Base-by-base conservation (phyloP, 495 filamentous ascomycete species). In the Wilcoxina mikolae region DNA sequence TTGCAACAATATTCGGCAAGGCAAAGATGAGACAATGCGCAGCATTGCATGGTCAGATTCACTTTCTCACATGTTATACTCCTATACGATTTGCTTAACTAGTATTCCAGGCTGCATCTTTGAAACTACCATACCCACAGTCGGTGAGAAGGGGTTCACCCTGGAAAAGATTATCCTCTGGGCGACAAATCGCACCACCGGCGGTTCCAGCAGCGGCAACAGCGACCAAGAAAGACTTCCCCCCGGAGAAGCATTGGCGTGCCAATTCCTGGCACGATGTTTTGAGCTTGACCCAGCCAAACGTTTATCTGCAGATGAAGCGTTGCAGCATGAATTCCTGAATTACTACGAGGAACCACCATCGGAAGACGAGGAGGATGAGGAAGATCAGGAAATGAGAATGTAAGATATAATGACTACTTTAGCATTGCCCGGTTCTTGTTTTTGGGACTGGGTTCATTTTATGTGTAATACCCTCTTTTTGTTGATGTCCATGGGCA, bases 81-180 rank as follows among this genome's bases (percentile, higher is more conserved):
- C 27, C 18, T 12, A 15, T 4, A 4, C 12, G 25, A 41, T 20
- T 22, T 17, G 10, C 20, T 26, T 3, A 61, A 60, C n/a, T n/a
- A n/a, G n/a, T n/a, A n/a, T n/a, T n/a, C n/a, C n/a, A n/a, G n/a
- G 64, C 0, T 76, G 81, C 52, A 75, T 93, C 17, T 88, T 95
- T 58, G 87, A 96, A 62, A 87, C 85, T 3, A 93, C 79, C 31
- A 85, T 98, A 41, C 87, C 87, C 0, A 95, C 86, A 0, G 84
- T 96, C 56, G 86, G 85, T 18, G 80, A 83, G 55, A 76, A 77
- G 35, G 91, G 91, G 1, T 89, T 91, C 63, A 80, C 77, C 10
- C 78, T 94, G 56, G 85, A 95, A 70, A 90, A 93, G 69, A 85
- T 98, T 56, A 78, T 98, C 52, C 74, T 95, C 51, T 98, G 91